Base-by-base conservation (phyloP, 148 eudicot genomes). In the Fagopyrum tataricum region DNA sequence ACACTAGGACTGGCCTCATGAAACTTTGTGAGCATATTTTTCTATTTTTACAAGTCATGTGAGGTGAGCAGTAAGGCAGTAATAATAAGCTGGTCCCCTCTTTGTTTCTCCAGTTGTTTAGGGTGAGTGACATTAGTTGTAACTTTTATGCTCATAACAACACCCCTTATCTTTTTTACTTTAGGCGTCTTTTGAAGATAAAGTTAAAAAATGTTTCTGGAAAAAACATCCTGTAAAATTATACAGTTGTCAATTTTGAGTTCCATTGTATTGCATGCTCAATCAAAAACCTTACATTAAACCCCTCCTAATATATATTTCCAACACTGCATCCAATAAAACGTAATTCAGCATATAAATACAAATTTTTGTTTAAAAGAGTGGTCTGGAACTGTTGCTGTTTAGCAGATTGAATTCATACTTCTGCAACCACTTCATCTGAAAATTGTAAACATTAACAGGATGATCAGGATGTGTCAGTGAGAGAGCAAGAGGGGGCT, bases 401-500 rank as follows among this genome's bases (percentile, higher is more conserved):
- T 14, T 43, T 66, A 4, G 17, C 26, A 66, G 6, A 4, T 37
- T 66, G 43, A 11, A n/a, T 18, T 20, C 39, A 18, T 44, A 46
- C 13, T 21, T 66, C 6, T 9, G 52, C 14, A 18, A 42, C 26
- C 72, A 43, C n/a, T 43, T 70, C 8, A 42, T 70, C 72, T 10
- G 41, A 21, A 43, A 18, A 18, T 2, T 70, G 72, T 4, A 70
- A 78, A 26, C 26, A 23, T 74, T 43, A 67, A 76, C 80, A 96
- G 99, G 92, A 85, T 84, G 96, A 87, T 64, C 86, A 82, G n/a
- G 69, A 87, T 11, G 85, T 85, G 79, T 69, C 89, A 67, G 81
- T 76, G 40, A 88, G 79, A 79, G 91, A 89, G 42, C 83, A 78
- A 59, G 96, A 88, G 81, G 99, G 90, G 72, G 75, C 85, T 71